Evolutionary conservation across 2,329 filamentous ascomycete genomes (phyloP).

Genomic region (Coccinonectria pachysandricola): DNA sequence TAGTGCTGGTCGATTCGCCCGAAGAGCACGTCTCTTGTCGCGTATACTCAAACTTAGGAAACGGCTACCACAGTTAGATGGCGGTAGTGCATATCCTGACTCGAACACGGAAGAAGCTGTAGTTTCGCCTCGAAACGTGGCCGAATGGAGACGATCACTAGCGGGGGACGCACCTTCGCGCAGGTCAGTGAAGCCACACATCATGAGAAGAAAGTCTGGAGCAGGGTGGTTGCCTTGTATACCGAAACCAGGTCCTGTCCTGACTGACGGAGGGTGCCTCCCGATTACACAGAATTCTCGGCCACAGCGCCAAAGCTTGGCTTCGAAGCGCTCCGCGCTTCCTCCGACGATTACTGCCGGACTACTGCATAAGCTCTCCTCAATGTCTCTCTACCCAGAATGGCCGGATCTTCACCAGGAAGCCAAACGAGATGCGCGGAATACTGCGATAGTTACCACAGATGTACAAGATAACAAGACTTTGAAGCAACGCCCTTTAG

Average conservation of each 20-base stretch:
- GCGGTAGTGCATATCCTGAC: conserved; percentile 15
- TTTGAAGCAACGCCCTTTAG: too few species aligned
- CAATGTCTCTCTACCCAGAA: conserved; percentile 1
- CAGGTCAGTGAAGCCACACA: conserved; percentile 10
- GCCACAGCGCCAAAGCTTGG: not conserved
- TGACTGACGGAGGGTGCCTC: not conserved
- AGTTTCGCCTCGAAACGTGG: conserved; percentile 17
- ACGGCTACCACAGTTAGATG: conserved; percentile 17
- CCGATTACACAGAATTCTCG: not conserved
- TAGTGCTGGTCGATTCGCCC: conserved; percentile 5
- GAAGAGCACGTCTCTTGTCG: conserved; percentile 1
- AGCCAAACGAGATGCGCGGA: too few species aligned
- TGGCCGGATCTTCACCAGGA: not conserved
- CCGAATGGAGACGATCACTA: conserved; percentile 25
- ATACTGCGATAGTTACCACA: too few species aligned
- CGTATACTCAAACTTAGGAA: not conserved
- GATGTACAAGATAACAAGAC: too few species aligned
- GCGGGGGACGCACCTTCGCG: conserved; percentile 20
- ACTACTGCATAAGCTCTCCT: too few species aligned
- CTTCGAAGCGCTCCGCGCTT: too few species aligned
- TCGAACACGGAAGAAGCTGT: conserved; percentile 24
- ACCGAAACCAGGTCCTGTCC: not conserved
- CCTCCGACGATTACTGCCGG: too few species aligned
- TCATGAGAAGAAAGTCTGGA: conserved; percentile 12
- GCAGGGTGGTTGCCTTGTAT: not conserved